Conservation (phyloP, 2,329 filamentous ascomycete species). For the Fusarium sp. region DNA sequence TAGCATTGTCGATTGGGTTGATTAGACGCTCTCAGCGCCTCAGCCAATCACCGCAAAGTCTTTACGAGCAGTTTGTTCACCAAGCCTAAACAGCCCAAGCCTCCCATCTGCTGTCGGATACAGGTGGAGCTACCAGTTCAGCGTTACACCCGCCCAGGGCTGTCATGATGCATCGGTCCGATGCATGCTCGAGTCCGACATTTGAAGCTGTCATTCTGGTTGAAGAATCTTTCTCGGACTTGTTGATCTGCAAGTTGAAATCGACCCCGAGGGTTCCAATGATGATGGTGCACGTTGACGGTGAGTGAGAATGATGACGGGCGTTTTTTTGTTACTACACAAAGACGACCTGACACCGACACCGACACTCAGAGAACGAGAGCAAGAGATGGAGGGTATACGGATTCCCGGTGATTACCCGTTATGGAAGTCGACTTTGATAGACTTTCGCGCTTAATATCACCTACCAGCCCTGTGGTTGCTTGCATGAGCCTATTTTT, state of each 20-base stretch:
- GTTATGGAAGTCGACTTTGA: slow-evolving; percentile 17
- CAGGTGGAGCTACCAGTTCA: slow-evolving; percentile 19
- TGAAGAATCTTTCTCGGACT: background rate
- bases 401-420: slow-evolving; percentile 25
- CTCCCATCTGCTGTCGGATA: slow-evolving; percentile 13
- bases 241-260: slow-evolving; percentile 5
- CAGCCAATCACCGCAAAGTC: slow-evolving; percentile 9
- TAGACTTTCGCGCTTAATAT: slow-evolving; percentile 22
- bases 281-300: background rate
- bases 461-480: slow-evolving; percentile 23
- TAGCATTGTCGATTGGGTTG: slow-evolving; percentile 43
- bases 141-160: slow-evolving; percentile 24
- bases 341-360: background rate
- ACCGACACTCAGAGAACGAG: background rate
- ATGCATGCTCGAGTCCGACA: slow-evolving; percentile 22
- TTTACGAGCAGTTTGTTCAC: slow-evolving; percentile 31
- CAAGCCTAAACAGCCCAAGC: slow-evolving; percentile 29
- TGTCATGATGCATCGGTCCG: slow-evolving; percentile 31
- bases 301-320: slow-evolving; percentile 3
- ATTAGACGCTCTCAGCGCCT: slow-evolving; percentile 47
- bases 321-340: background rate
- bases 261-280: background rate
- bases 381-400: slow-evolving; percentile 14
- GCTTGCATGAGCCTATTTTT: slow-evolving; percentile 29
- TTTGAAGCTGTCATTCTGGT: slow-evolving; percentile 18